Conservation (phyloP, 2,329 filamentous ascomycete genomes). For the Fusarium sp. region DNA sequence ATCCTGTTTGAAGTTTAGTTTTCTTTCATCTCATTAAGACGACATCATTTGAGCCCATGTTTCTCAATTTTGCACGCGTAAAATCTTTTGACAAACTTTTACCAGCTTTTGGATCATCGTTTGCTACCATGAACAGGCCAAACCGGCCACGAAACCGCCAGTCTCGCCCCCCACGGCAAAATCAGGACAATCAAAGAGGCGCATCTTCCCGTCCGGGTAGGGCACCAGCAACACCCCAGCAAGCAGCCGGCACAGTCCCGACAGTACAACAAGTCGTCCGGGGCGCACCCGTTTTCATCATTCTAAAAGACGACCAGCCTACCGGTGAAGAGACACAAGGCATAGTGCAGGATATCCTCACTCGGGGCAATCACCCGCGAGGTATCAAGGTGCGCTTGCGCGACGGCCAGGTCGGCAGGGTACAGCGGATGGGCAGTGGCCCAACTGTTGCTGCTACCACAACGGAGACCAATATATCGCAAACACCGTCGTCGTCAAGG, state of each 20-base stretch:
- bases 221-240: slow-evolving; percentile 53
- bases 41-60: neutral
- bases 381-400: slow-evolving; percentile 84
- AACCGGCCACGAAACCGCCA: slow-evolving; percentile 55
- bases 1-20: slow-evolving; percentile 9
- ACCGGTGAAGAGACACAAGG: slow-evolving; percentile 81
- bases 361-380: slow-evolving; percentile 80
- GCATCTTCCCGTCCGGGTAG: slow-evolving; percentile 33
- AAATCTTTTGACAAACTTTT: neutral
- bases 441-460: neutral
- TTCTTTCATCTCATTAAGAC: slow-evolving; percentile 3
- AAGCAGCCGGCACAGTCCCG: slow-evolving; percentile 61
- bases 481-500: slow-evolving; percentile 37
- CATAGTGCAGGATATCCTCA: slow-evolving; percentile 77
- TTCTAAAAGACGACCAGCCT: slow-evolving; percentile 83
- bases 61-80: neutral
- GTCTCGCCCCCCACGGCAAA: slow-evolving; percentile 46
- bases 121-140: slow-evolving; percentile 51
- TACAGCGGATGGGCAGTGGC: slow-evolving; percentile 72
- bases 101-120: neutral
- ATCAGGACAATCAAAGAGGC: slow-evolving; percentile 38
- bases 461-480: slow-evolving; percentile 14
- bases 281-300: slow-evolving; percentile 78
- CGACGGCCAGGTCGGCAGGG: slow-evolving; percentile 81
- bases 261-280: slow-evolving; percentile 68